These are phyloP conservation scores for Isatis tinctoria DNA, from an alignment of 345 rosid genomes.

Conservation along the genomic window DNA sequence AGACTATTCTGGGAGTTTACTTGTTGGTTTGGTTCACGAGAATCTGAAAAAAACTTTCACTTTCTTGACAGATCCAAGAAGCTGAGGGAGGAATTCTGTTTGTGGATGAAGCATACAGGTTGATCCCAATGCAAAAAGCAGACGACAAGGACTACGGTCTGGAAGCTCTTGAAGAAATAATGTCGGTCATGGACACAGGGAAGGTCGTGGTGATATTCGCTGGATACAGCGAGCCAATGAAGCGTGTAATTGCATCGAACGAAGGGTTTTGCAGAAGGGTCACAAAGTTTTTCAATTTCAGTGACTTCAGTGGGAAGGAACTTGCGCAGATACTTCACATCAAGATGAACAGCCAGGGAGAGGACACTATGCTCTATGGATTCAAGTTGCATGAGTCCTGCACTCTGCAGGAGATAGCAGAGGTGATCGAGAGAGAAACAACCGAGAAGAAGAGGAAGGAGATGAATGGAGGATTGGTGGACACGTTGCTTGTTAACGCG, in stretches of 20 bases:
- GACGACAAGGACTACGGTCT: conserved; percentile 96
- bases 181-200: conserved; percentile 97
- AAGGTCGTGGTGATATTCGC: conserved; percentile 89
- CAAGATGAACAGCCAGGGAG: conserved; percentile 77
- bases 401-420: conserved; percentile 56
- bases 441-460: conserved; percentile 85
- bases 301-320: conserved; percentile 69
- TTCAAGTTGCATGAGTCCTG: conserved; percentile 67
- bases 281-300: conserved; percentile 79
- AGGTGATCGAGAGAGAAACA: conserved; percentile 60
- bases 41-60: conserved; percentile 1
- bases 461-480: conserved; percentile 91
- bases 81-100: conserved; percentile 99
- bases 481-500: conserved; percentile 80
- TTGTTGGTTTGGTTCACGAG: background rate
- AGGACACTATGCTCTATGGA: conserved; percentile 58
- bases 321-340: conserved; percentile 74
- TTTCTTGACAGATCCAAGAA: conserved; percentile 68
- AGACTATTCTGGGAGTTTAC: background rate
- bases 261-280: conserved; percentile 99
- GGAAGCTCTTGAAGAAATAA: conserved; percentile 95
- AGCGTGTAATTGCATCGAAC: conserved; percentile 84
- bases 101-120: conserved; percentile 94
- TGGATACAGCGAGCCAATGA: conserved; percentile 96
- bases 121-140: conserved; percentile 90